Conservation (phyloP, 768 basidiomycete species). For the Lactarius evosmus region DNA sequence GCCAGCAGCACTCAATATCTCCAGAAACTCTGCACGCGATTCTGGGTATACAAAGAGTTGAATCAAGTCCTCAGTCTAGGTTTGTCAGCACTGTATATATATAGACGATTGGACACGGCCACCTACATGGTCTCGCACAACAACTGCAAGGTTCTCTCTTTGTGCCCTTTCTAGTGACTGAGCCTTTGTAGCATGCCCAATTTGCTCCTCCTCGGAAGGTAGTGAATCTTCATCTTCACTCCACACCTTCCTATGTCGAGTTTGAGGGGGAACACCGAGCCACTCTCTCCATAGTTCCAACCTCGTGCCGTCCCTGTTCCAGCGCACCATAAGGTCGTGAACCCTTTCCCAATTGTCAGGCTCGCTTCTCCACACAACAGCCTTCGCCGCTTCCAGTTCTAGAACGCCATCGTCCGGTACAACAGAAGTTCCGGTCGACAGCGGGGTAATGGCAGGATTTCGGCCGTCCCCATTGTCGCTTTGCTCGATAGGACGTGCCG, state of each 20-base stretch:
- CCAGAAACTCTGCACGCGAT: conserved; percentile 65
- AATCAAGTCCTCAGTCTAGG: conserved; percentile 55
- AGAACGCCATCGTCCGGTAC: conserved; percentile 2
- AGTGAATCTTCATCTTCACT: conserved; percentile 42
- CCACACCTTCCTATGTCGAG: conserved; percentile 43
- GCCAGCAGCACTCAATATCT: conserved; percentile 45
- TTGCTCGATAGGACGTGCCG: conserved; percentile 35
- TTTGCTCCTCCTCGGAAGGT: conserved; percentile 24
- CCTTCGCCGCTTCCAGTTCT: conserved; percentile 17
- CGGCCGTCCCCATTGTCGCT: not conserved
- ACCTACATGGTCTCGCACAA: conserved; percentile 62
- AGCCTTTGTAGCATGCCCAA: not conserved
- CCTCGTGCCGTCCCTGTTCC: conserved; percentile 66
- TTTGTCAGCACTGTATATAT: not conserved
- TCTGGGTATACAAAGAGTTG: conserved; percentile 69
- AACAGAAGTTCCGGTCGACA: conserved; percentile 4
- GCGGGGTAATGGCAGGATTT: not conserved
- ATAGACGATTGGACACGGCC: conserved; percentile 7
- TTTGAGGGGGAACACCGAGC: conserved; percentile 45
- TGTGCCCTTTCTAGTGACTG: not conserved
- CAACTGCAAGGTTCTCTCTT: conserved; percentile 44
- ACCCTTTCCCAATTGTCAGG: conserved; percentile 62
- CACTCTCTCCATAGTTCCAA: conserved; percentile 74
- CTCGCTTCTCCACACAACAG: conserved; percentile 51
- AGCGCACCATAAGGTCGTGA: conserved; percentile 47